Evolutionary conservation across 1,284 basidiomycete genomes (phyloP).

Genomic region (Leucoagaricus sp.): DNA sequence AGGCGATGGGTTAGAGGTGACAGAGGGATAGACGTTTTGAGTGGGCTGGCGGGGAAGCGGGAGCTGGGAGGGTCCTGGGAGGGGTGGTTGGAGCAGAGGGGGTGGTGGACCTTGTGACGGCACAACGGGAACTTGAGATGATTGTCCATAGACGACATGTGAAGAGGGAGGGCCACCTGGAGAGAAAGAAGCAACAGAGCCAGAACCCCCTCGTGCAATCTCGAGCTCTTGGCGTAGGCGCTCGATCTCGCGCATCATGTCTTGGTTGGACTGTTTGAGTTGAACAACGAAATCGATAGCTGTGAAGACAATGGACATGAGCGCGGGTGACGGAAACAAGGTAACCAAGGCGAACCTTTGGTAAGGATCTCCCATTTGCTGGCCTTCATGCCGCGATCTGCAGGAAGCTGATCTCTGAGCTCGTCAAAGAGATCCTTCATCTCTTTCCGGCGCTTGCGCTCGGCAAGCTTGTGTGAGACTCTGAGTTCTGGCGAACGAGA

Average conservation of each 20-base stretch:
- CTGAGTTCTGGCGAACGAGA: slow-evolving; percentile 92
- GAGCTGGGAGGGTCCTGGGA: slow-evolving; percentile 41
- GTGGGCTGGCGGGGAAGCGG: slow-evolving; percentile 13
- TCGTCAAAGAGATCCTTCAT: slow-evolving; percentile 98
- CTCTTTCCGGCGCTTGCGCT: slow-evolving; percentile 92
- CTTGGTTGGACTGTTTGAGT: slow-evolving; percentile 74
- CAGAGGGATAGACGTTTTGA: slow-evolving; percentile 32
- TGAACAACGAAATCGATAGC: slow-evolving; percentile 87
- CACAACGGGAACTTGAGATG: slow-evolving; percentile 39
- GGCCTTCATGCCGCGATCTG: slow-evolving; percentile 90
- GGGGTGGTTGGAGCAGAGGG: slow-evolving; percentile 45
- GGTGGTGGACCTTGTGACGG: slow-evolving; percentile 32
- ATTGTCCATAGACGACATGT: slow-evolving; percentile 53
- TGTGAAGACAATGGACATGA: slow-evolving; percentile 31
- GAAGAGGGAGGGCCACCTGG: slow-evolving; percentile 50
- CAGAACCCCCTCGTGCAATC: slow-evolving; percentile 45
- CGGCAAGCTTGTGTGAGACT: slow-evolving; percentile 92
- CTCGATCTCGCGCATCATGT: slow-evolving; percentile 79
- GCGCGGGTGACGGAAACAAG: background rate
- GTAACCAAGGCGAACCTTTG: slow-evolving; percentile 61
- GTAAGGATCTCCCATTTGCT: slow-evolving; percentile 97
- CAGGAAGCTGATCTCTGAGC: slow-evolving; percentile 85
- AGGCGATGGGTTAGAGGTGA: slow-evolving; percentile 39
- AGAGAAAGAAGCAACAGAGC: slow-evolving; percentile 52
- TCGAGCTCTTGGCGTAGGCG: slow-evolving; percentile 74